Conservation (phyloP, 192 early-diverging fungal species). For the Umbelopsis isabellina region DNA sequence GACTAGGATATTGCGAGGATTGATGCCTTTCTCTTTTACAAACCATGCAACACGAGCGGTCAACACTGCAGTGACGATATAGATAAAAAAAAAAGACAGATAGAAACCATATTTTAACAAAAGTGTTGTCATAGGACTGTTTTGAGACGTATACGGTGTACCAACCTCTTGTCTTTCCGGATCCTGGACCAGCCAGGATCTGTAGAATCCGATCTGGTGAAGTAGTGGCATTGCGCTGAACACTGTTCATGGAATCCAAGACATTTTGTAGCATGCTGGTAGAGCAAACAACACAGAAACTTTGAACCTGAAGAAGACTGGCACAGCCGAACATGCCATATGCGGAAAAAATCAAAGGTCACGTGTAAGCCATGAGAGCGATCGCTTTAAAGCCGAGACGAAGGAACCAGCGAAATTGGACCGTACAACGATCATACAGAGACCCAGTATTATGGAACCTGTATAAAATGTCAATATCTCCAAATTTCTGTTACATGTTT, state of each 20-base stretch:
- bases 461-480: too few relatives aligned
- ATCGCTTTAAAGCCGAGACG: too few relatives aligned
- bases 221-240: conserved; percentile 2
- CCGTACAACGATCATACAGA: too few relatives aligned
- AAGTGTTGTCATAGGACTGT: background rate
- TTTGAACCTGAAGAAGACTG: background rate
- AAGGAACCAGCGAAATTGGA: too few relatives aligned
- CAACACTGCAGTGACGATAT: conserved; percentile 1
- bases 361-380: too few relatives aligned
- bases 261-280: conserved; percentile 2
- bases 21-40: conserved; percentile 6
- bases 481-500: too few relatives aligned
- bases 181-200: conserved; percentile 37
- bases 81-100: background rate
- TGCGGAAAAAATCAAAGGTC: too few relatives aligned
- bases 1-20: conserved; percentile 25
- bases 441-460: too few relatives aligned
- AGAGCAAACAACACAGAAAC: background rate
- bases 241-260: conserved; percentile 10
- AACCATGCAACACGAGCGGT: conserved; percentile 39
- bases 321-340: too few relatives aligned
- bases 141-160: background rate
- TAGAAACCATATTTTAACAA: too few relatives aligned
- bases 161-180: conserved; percentile 39
- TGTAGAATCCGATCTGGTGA: conserved; percentile 18